A percentile compares a stretch with the other conserved stretches of the same genome.
These are phyloP conservation scores for Colletotrichum camelliae DNA, from an alignment of 2,329 filamentous ascomycete species.

Conservation along the genomic window DNA sequence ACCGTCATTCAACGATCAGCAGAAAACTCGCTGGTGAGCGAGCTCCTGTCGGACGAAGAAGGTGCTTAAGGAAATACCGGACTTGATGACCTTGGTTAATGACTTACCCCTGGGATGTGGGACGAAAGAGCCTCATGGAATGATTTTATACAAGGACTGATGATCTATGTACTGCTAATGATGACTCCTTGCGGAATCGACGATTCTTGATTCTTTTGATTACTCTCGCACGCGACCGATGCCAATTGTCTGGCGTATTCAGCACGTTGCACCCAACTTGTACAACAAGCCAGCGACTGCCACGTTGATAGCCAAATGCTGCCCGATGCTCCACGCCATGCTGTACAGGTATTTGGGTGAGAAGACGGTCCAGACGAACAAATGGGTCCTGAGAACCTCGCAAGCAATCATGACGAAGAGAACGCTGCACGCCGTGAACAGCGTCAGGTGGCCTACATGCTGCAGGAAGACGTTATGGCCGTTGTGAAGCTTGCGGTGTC, in stretches of 20 bases:
- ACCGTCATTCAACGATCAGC: conserved; percentile 28
- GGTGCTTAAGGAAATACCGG: conserved; percentile 23
- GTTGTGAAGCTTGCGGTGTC: conserved; percentile 22
- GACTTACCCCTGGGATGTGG: background rate
- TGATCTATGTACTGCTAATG: conserved; percentile 20
- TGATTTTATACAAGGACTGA: conserved; percentile 3
- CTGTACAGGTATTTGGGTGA: conserved; percentile 95
- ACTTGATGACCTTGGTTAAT: background rate
- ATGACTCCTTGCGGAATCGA: background rate
- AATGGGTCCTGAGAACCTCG: conserved; percentile 80
- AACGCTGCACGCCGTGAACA: conserved; percentile 71
- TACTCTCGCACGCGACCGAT: background rate
- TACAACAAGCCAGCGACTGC: conserved; percentile 64
- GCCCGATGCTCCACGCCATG: conserved; percentile 84
- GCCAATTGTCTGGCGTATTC: background rate
- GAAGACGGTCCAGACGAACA: conserved; percentile 99
- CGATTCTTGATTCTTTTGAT: background rate
- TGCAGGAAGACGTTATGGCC: conserved; percentile 37
- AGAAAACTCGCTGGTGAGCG: conserved; percentile 42
- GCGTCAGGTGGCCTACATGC: conserved; percentile 70
- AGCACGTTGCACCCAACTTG: conserved; percentile 44
- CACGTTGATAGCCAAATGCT: conserved; percentile 79
- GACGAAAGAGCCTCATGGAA: background rate
- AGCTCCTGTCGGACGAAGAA: conserved; percentile 46
- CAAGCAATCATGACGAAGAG: conserved; percentile 88